Evolutionary conservation across 2,329 filamentous ascomycete genomes (phyloP), one percentile per base, ranked within the genome.

Genomic region (Coniosporium uncinatum): DNA sequence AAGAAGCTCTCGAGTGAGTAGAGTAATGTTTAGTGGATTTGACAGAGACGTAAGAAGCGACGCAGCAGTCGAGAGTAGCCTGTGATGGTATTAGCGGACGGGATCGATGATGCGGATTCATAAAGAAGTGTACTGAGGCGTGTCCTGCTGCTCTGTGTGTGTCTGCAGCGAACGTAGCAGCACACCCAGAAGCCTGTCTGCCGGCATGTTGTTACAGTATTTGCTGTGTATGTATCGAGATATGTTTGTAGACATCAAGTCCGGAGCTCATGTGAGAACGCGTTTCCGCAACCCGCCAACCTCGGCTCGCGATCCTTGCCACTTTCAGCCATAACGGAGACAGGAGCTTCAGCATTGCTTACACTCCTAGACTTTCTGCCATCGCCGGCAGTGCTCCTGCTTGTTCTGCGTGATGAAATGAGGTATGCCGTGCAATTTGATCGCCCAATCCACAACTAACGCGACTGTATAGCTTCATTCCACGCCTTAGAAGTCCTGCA

Each of bases 11-110:
- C 81, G 82, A 1, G 83, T 85, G 41, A 89, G 71, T 13, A 89
- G 71, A 32, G 79, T 78, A 52, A 88, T 71, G 59, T 90, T 90
- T 42, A 86, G 74, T 14, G 84, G 84, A 55, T 89, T 89, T 46
- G 79, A 79, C 40, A 89, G 77, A 37, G 76, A 77, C 14, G 80
- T 76, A 42, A 90, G 71, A 22, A 89, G 75, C 31, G 79, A 76
- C 16, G 78, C 73, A 14, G 83, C 85, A 35, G 81, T 83, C 47
- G 75, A 79, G 53, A 85, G 71, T 22, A 82, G 63, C 45, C 62
- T 68, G 49, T 32, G 36, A 29, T 6, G 39, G 17, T 18, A 22
- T 20, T 11, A 13, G 13, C 6, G 42, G 18, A 36, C 19, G 16
- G 34, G 33, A 24, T 13, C 13, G 13, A 35, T 34, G 36, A 29